Base-by-base conservation (phyloP, 805 yeast genomes). In the Phaffomyces antillensis region DNA sequence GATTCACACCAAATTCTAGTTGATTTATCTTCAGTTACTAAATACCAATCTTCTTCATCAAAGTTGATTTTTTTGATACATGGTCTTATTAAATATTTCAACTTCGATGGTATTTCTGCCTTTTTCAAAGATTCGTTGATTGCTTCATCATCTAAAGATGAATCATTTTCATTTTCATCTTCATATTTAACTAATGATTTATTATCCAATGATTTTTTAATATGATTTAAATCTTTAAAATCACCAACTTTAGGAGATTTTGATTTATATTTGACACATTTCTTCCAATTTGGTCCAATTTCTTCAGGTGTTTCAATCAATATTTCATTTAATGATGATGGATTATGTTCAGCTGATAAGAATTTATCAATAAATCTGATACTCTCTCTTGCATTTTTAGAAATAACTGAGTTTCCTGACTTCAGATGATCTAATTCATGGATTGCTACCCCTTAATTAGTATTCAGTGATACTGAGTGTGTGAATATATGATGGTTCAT, bases 341-440 rank as follows among this genome's bases (percentile, higher is more conserved):
- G 31, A 15, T 45, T 47, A 15, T 51, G 44, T 17, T 28, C 36
- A 23, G 36, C 16, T 12, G 36, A 25, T 26, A 61, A 49, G 37
- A 58, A 44, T 33, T 64, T 62, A 51, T 83, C 88, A 43, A 83
- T 77, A 52, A 81, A 77, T 45, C 74, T 66, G 41, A 82, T 70
- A 17, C 86, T 75, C 55, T 81, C 85, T 43, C 81, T 67, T 8
- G 90, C 83, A 60, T 78, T 79, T n/a, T 73, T 69, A 17, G 86
- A 79, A 50, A 71, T 68, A 56, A 81, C 68, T 16, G 79, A 71
- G 17, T 68, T 62, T 1, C 81, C 80, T 45, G 73, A 73, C 52
- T 75, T 74, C 44, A 75, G 67, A 53, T 71, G 80, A 43, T 80
- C 84, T 52, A 83, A 65, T 50, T 81, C 84, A 44, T 68, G 73